Base-by-base conservation (phyloP, 164 flowering plant genomes). In the Stephania cephalantha region DNA sequence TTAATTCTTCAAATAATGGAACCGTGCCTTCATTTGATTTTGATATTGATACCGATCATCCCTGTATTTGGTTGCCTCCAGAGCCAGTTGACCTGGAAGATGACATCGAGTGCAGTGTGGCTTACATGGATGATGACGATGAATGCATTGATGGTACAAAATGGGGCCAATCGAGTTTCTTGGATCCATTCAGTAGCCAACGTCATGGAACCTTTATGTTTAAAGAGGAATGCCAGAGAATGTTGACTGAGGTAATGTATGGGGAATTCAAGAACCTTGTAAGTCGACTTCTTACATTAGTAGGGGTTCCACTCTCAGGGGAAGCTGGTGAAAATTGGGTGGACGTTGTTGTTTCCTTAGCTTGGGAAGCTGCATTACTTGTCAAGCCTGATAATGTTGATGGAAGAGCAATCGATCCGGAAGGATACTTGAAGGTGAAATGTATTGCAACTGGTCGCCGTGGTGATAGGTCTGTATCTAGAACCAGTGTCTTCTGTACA, bases 291-390 rank as follows among this genome's bases (percentile, higher is more conserved):
- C 87, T 94, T 75, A 79, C 82, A 81, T 85, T 85, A 9, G 81
- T 76, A 46, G 92, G 87, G 25, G 78, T 96, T 75, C 73, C 75
- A 22, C 29, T 78, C 68, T 74, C 81, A 4, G 82, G 71, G 46
- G 81, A 84, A 35, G 84, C 82, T 73, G 87, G 80, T 78, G 87
- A 84, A 76, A 88, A 71, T 81, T 96, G 99, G 99, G 85, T 84
- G 29, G 93, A 94, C 73, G 84, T 89, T 78, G 89, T 96, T 75
- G 81, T 90, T 78, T 84, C 85, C 71, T 84, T 96, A 76, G 89
- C 95, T 31, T 94, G 97, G 99, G 89, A 90, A 81, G 98, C 99
- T 76, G 98, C 97, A 50, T 81, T 79, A 46, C 89, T 88, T 82
- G 80, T 94, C 75, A 94, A 86, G 82, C 93, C 90, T 74, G 92